These are phyloP conservation scores for Alternaria sp. DNA, from an alignment of 2,329 filamentous ascomycete species.

Conservation along the genomic window DNA sequence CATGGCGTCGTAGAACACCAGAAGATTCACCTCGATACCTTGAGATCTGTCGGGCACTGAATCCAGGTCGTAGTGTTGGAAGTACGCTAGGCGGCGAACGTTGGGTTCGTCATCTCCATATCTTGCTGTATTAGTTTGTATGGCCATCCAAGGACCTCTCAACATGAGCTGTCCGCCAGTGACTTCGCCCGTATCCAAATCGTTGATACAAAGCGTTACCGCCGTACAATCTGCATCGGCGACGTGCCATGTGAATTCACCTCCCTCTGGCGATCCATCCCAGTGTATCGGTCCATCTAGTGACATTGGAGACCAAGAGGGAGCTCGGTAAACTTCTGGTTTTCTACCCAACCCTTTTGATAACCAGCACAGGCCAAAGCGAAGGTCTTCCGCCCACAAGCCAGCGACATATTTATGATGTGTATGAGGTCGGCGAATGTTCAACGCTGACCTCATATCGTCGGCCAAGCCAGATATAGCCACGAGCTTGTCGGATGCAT, in stretches of 20 bases:
- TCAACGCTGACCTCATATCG: neutral
- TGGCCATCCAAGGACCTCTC: neutral
- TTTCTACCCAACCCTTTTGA: rapidly evolving
- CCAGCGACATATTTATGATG: neutral
- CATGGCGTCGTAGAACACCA: too few species aligned
- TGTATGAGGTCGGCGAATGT: neutral
- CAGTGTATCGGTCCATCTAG: neutral
- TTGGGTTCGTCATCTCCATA: too few species aligned
- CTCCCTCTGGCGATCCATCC: too few species aligned
- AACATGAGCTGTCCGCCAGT: neutral
- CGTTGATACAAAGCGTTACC: neutral
- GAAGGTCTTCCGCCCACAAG: neutral
- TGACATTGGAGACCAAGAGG: neutral
- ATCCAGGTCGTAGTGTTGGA: too few species aligned
- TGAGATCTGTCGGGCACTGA: too few species aligned
- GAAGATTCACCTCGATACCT: too few species aligned
- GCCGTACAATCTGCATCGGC: neutral
- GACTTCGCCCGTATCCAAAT: neutral
- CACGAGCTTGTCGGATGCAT: neutral
- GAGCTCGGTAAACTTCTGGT: neutral
- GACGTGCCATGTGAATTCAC: neutral
- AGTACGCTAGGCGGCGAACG: too few species aligned
- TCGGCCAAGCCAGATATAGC: neutral
- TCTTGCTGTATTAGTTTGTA: too few species aligned
- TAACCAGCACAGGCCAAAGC: neutral